A percentile compares a stretch with the other conserved stretches of the same genome.
phyloP scores from a whole-genome alignment of 164 flowering plant species.

The Tinospora cordifolia region DNA sequence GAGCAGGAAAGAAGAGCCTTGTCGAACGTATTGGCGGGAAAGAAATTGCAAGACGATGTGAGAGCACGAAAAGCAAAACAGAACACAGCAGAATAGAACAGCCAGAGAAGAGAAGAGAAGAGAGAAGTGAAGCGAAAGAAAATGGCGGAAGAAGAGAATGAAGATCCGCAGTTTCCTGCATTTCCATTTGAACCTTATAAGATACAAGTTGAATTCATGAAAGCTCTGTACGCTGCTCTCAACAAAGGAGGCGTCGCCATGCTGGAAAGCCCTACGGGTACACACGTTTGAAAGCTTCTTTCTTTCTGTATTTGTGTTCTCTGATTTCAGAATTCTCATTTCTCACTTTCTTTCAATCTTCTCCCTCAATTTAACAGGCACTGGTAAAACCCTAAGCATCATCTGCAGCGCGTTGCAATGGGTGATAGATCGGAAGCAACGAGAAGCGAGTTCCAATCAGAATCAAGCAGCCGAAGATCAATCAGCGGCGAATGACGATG shows the following conservation, averaged over 20 bases:
- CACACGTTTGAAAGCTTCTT: conserved; percentile 10
- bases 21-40: no score
- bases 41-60: no score
- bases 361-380: conserved; percentile 42
- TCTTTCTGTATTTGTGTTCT: neutral
- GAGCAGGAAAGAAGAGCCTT: neutral
- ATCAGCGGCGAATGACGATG: conserved; percentile 31
- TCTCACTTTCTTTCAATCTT: no score
- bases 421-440: conserved; percentile 54
- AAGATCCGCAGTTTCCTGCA: conserved; percentile 42
- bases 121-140: no score
- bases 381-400: conserved; percentile 93
- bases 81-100: no score
- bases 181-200: conserved; percentile 85
- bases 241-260: conserved; percentile 76
- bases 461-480: conserved; percentile 12
- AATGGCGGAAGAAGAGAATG: conserved; percentile 15
- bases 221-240: conserved; percentile 57
- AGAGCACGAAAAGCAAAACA: no score
- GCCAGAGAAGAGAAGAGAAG: neutral
- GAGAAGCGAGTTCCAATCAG: conserved; percentile 7
- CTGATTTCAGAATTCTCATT: neutral
- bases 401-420: conserved; percentile 92
- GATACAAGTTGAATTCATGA: conserved; percentile 90
- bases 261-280: conserved; percentile 99